Conservation (phyloP, 2,329 filamentous ascomycete genomes). For the Corynespora cassiicola region DNA sequence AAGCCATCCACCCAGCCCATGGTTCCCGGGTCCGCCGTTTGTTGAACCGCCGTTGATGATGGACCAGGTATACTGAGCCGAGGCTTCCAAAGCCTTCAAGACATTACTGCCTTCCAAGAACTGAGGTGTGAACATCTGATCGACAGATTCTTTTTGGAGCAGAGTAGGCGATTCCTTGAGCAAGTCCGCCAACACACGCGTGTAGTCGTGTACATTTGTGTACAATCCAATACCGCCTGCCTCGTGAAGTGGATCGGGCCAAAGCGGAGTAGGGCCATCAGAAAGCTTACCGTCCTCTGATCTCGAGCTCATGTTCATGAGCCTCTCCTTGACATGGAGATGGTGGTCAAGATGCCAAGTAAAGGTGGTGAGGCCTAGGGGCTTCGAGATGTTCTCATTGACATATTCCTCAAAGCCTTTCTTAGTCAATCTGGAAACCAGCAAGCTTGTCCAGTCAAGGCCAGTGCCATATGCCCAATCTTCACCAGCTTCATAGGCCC, state of each 20-base stretch:
- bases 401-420: conserved; percentile 50
- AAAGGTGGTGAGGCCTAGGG: conserved; percentile 43
- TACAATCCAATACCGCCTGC: conserved; percentile 29
- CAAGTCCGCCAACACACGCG: conserved; percentile 26
- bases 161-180: conserved; percentile 21
- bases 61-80: conserved; percentile 6
- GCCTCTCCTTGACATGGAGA: conserved; percentile 19
- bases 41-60: conserved; percentile 13
- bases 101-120: conserved; percentile 28
- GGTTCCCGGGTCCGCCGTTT: conserved; percentile 19
- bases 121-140: conserved; percentile 30
- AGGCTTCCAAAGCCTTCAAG: conserved; percentile 32
- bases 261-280: conserved; percentile 15
- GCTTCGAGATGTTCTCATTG: conserved; percentile 50
- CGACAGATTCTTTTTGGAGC: conserved; percentile 22
- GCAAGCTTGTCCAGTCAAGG: conserved; percentile 57
- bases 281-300: conserved; percentile 21
- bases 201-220: conserved; percentile 27
- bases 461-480: conserved; percentile 57
- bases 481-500: conserved; percentile 44
- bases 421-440: conserved; percentile 50
- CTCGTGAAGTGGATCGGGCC: conserved; percentile 18
- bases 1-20: conserved; percentile 25
- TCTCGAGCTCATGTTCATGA: conserved; percentile 24
- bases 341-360: conserved; percentile 26